phyloP scores from a whole-genome alignment of 2,329 filamentous ascomycete genomes.

The Metarhizium humberi region DNA sequence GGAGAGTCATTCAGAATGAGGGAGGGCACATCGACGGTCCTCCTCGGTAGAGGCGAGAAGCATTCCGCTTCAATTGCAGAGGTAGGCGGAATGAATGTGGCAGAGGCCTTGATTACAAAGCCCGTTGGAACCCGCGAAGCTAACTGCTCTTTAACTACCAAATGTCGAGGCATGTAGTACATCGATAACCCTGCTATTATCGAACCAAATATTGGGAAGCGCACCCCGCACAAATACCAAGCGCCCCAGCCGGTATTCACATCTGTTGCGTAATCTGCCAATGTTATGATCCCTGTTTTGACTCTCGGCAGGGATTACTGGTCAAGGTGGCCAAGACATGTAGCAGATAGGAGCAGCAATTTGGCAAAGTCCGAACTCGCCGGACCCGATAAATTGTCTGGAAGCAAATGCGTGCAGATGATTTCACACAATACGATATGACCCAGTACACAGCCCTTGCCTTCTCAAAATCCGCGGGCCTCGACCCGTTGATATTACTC shows the following conservation, averaged over 20 bases:
- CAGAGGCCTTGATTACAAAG: background rate
- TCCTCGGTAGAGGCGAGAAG: slow-evolving; percentile 39
- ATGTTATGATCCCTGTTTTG: background rate
- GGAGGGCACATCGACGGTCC: slow-evolving; percentile 40
- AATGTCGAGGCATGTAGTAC: too few relatives aligned
- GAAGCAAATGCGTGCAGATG: too few relatives aligned
- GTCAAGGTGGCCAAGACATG: background rate
- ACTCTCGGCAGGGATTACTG: background rate
- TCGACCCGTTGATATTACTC: too few relatives aligned
- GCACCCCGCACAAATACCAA: background rate
- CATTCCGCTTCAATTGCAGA: background rate
- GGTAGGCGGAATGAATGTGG: background rate
- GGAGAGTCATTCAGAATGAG: slow-evolving; percentile 35
- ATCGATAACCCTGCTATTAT: background rate
- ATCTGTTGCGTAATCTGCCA: background rate
- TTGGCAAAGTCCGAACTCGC: background rate
- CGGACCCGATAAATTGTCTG: background rate
- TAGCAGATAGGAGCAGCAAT: background rate
- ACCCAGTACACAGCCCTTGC: too few relatives aligned
- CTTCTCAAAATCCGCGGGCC: too few relatives aligned
- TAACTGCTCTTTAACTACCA: too few relatives aligned
- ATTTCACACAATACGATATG: too few relatives aligned
- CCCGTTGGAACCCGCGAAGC: too few relatives aligned
- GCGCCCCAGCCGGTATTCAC: background rate
- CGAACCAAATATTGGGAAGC: too few relatives aligned